Evolutionary conservation across 2,329 filamentous ascomycete genomes (phyloP).

Genomic region (Amphichorda felina): DNA sequence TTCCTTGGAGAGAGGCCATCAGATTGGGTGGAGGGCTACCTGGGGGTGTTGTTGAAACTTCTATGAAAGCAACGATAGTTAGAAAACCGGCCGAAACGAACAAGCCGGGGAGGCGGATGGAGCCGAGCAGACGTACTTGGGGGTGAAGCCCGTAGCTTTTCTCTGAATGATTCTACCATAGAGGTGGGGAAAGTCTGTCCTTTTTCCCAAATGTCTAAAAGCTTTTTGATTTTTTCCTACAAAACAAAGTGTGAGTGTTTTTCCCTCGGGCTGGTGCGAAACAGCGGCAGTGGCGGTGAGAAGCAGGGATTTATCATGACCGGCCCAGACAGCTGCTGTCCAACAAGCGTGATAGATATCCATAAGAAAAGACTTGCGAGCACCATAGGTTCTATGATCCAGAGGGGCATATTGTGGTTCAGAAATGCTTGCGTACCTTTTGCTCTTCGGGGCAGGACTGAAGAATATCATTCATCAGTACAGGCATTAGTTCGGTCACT

Average conservation of each 20-base stretch:
- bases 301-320: too few relatives aligned
- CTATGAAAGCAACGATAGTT: conserved; percentile 36
- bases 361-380: too few relatives aligned
- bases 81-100: neutral
- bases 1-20: conserved; percentile 23
- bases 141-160: conserved; percentile 55
- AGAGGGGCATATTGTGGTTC: too few relatives aligned
- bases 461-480: conserved; percentile 91
- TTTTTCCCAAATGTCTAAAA: conserved; percentile 97
- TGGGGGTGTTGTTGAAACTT: conserved; percentile 59
- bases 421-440: conserved; percentile 59
- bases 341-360: too few relatives aligned
- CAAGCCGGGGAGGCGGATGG: conserved; percentile 1
- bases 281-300: too few relatives aligned
- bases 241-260: neutral
- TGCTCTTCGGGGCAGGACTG: conserved; percentile 81
- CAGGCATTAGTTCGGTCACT: conserved; percentile 89
- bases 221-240: conserved; percentile 87
- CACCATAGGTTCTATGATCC: too few relatives aligned
- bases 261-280: too few relatives aligned
- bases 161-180: conserved; percentile 73
- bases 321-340: too few relatives aligned
- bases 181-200: conserved; percentile 76
- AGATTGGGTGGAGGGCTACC: conserved; percentile 43
- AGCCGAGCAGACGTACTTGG: conserved; percentile 45